Evolutionary conservation across 164 flowering plant species (phyloP).

Genomic region (Macadamia integrifolia): DNA sequence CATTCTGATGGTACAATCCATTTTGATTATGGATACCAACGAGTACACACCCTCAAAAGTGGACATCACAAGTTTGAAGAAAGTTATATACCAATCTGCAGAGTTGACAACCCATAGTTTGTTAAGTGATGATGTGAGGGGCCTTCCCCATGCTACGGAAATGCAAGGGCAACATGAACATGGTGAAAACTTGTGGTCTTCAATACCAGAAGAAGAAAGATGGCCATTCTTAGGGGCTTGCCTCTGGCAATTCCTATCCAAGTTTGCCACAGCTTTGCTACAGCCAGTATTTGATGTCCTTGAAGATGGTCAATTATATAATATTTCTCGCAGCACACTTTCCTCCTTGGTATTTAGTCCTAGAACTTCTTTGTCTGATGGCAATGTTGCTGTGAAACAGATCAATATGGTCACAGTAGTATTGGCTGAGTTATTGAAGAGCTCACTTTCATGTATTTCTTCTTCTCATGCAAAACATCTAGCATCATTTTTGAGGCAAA

Average conservation of each 20-base stretch:
- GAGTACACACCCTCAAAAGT: constrained; percentile 34
- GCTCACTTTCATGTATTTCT: constrained; percentile 37
- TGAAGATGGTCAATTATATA: constrained; percentile 22
- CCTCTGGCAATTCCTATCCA: constrained; percentile 60
- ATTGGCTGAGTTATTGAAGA: constrained; percentile 34
- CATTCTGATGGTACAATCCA: constrained; percentile 43
- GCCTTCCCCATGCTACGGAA: constrained; percentile 8
- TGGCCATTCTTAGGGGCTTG: constrained; percentile 51
- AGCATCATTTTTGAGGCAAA: constrained; percentile 36
- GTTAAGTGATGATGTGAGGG: constrained; percentile 15
- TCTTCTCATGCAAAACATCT: constrained; percentile 50
- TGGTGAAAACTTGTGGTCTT: constrained; percentile 17
- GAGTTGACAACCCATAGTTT: constrained; percentile 23
- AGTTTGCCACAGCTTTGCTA: constrained; percentile 35
- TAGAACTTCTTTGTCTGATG: constrained; percentile 21
- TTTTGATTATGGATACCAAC: constrained; percentile 22
- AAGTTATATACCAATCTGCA: constrained; percentile 21
- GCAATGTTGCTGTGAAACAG: constrained; percentile 15
- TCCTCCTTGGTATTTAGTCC: constrained; percentile 21
- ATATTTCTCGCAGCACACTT: constrained; percentile 9
- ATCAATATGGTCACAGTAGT: constrained; percentile 21
- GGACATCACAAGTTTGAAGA: constrained; percentile 37
- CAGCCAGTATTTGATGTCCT: constrained; percentile 15
- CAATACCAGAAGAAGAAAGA: constrained; percentile 59
- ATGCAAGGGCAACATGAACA: constrained; percentile 20